Percentiles rank a stretch among this genome's conserved stretches.
phyloP scores from a whole-genome alignment of 352 stramenopile genomes.

The Pythium coloratum region DNA sequence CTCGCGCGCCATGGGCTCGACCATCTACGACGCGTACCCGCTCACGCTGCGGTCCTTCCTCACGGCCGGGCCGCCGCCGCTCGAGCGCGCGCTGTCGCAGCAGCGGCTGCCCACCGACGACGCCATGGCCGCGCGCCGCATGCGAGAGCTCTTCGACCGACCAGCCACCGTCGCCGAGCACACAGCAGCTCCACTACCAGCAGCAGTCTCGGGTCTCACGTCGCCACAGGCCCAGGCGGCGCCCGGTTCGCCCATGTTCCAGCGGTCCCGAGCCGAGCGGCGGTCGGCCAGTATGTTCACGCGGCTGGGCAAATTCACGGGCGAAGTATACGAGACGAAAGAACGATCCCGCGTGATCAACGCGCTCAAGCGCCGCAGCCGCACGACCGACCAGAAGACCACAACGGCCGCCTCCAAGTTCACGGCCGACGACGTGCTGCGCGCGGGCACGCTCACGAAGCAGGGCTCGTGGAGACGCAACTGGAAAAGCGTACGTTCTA shows the following conservation, averaged over 20 bases:
- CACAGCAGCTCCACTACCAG: neutral
- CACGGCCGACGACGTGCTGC: conserved; percentile 67
- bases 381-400: conserved; percentile 13
- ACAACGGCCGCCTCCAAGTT: conserved; percentile 42
- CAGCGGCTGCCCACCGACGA: conserved; percentile 13
- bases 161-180: neutral
- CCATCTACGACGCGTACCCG: conserved; percentile 75
- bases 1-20: conserved; percentile 16
- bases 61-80: conserved; percentile 23
- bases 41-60: conserved; percentile 42
- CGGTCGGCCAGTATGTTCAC: conserved; percentile 40
- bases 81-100: conserved; percentile 35
- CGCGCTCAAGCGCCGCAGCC: conserved; percentile 67
- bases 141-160: conserved; percentile 25
- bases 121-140: conserved; percentile 16
- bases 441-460: conserved; percentile 64
- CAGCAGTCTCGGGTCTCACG: neutral
- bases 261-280: conserved; percentile 17
- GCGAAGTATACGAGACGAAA: conserved; percentile 76
- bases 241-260: conserved; percentile 3
- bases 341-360: conserved; percentile 75
- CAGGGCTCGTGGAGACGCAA: conserved; percentile 85
- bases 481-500: conserved; percentile 65
- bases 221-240: neutral
- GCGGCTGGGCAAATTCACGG: conserved; percentile 72